Evolutionary conservation across 2,329 filamentous ascomycete species (phyloP), one percentile per base, ranked within the genome.

Genomic region (Waltergamsia citrina): DNA sequence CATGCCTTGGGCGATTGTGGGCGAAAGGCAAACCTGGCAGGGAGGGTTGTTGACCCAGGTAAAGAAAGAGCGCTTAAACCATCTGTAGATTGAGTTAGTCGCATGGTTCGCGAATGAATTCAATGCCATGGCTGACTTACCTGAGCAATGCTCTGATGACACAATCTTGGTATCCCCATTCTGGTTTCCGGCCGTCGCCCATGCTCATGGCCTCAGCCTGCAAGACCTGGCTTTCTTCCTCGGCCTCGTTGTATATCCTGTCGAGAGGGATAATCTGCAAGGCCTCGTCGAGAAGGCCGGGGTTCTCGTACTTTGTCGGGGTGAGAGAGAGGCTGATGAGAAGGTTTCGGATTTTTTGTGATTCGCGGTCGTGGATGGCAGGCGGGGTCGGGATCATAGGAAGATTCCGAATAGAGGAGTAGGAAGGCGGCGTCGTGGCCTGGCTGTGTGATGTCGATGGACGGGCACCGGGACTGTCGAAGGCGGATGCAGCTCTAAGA

Each of bases 121-220:
- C n/a, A n/a, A n/a, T n/a, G n/a, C n/a, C n/a, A n/a, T n/a, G 19
- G 28, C 31, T 20, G 39, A 62, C 77, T 47, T 66, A 87, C 83
- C 78, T 81, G 50, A 96, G 67, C 43, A 96, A 67, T 40, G 90
- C 85, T 44, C 85, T 75, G 51, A 96, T 82, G 36, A 95, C 86
- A 56, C 90, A 98, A 61, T 98, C 92, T 59, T 96, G 90, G 54
- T 96, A 95, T 37, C 88, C 90, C 90, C 90, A 96, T 64, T 87
- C 82, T 2, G 88, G 76, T 54, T 83, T 82, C 44, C 77, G 72
- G 36, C 80, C 84, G 37, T 83, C 77, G 15, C 84, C 85, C 63
- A 94, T 78, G 45, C 86, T 94, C 52, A 83, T 83, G 21, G 90
- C 90, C 57, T 94, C 80, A 22, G 86, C 92, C 51, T 83, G 78